Evolutionary conservation across 202 grass and related monocot genomes (phyloP).

Genomic region (Hordeum pubiflorum): DNA sequence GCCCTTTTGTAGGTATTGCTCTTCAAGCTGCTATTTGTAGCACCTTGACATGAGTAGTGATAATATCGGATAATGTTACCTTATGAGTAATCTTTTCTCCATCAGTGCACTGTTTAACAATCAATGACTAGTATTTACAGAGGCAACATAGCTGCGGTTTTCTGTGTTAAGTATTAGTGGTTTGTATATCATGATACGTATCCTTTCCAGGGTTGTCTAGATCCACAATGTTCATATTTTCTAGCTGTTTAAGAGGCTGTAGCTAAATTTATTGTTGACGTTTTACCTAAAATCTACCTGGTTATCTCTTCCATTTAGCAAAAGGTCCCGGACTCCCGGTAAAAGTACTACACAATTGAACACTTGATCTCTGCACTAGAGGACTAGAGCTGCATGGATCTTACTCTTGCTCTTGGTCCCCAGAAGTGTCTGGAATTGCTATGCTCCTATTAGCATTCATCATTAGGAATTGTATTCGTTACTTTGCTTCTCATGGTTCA

Average conservation of each 20-base stretch:
- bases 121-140: not conserved
- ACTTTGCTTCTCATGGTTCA: not conserved
- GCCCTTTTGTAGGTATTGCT: constrained; percentile 86
- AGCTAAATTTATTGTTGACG: not conserved
- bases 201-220: not conserved
- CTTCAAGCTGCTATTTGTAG: constrained; percentile 40
- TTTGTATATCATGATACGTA: not conserved
- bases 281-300: not conserved
- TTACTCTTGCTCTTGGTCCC: constrained; percentile 5
- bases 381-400: not conserved
- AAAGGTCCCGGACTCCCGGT: not conserved
- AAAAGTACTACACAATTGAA: not conserved
- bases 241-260: not conserved
- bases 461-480: not conserved
- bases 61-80: not conserved
- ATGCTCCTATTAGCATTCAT: not conserved
- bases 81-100: not conserved
- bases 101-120: not conserved
- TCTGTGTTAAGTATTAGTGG: not conserved
- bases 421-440: not conserved
- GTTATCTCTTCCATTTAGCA: not conserved
- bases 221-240: not conserved
- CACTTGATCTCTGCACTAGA: not conserved
- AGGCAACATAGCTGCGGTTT: not conserved
- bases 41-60: not conserved